Evolutionary conservation across 1,284 basidiomycete species (phyloP), one percentile per base, ranked within the genome.

Genomic region (Irpex lacteus): DNA sequence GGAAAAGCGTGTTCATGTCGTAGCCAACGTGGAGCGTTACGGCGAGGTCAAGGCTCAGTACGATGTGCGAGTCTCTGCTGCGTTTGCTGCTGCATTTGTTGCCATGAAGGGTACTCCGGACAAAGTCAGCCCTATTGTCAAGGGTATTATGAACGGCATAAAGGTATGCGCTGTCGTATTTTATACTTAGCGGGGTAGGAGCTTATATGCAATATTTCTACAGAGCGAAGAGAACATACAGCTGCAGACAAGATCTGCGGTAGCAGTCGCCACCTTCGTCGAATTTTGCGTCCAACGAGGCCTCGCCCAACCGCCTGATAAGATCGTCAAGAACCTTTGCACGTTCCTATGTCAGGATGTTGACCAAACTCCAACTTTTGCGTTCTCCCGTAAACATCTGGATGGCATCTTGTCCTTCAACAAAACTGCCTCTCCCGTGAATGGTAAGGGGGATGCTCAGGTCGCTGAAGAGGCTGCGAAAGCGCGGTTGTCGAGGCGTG

Each of bases 311-410:
- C 83, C 81, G 70, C 92, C 84, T 0, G 94, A 96, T 72, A 99
- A 99, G 81, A 96, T 99, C 62, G 88, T 99, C 70, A 96, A 96
- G 80, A 99, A 99, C 74, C 85, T 99, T 4, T 97, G 95, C 78
- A 96, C 95, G 0, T 99, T 99, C 78, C 81, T 99, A 4, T 99
- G 97, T 76, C 93, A 95, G 73, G 98, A 99, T 74, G 84, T 87
- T 11, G 87, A 91, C 34, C 86, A 91, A 63, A 98, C 96, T 0
- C 96, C 97, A 1, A 91, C 97, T 2, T 99, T 98, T 75, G 82
- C 88, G 4, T 84, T 83, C 72, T 80, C 81, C 5, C 86, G 86
- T 62, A 82, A 85, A 60, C 77, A 82, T 8, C 76, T 79, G 19
- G 85, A 90, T 34, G 96, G 93, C 1, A 93, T 99, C 47, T 78